Evolutionary conservation across 139 green algal genomes (phyloP).

Genomic region (Auxenochlorella pyrenoidosa): DNA sequence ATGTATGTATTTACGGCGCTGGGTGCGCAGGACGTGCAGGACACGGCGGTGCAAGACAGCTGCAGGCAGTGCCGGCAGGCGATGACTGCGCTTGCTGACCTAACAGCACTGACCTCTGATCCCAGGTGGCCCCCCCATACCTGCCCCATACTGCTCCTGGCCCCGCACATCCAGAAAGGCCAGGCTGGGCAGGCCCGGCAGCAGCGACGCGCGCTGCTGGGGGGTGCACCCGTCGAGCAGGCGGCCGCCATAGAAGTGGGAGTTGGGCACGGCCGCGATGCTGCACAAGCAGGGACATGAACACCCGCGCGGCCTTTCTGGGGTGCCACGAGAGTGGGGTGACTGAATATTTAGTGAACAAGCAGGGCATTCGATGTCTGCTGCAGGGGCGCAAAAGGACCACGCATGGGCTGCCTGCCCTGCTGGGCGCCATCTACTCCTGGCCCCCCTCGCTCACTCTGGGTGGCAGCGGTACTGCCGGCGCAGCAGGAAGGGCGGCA

Average conservation of each 20-base stretch:
- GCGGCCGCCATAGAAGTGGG: slow-evolving; percentile 75
- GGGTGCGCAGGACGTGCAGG: background rate
- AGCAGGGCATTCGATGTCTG: too few species aligned
- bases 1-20: background rate
- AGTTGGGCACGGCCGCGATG: slow-evolving; percentile 77
- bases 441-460: background rate
- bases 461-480: slow-evolving; percentile 90
- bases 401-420: too few species aligned
- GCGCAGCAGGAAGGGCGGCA: slow-evolving; percentile 69
- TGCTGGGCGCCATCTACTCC: too few species aligned
- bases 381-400: too few species aligned
- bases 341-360: background rate
- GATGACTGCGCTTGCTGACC: too few species aligned
- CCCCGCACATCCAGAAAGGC: slow-evolving; percentile 61
- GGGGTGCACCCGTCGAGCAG: slow-evolving; percentile 71
- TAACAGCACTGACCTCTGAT: too few species aligned
- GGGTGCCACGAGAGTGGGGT: background rate
- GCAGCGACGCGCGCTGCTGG: slow-evolving; percentile 59
- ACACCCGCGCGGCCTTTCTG: background rate
- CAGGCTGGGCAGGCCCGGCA: slow-evolving; percentile 65
- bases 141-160: slow-evolving; percentile 34
- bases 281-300: background rate
- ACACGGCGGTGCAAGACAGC: background rate
- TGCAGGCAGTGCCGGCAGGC: too few species aligned
- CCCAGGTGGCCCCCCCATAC: too few species aligned